phyloP scores from a whole-genome alignment of 2,329 filamentous ascomycete genomes.

The Fusarium robinianum region DNA sequence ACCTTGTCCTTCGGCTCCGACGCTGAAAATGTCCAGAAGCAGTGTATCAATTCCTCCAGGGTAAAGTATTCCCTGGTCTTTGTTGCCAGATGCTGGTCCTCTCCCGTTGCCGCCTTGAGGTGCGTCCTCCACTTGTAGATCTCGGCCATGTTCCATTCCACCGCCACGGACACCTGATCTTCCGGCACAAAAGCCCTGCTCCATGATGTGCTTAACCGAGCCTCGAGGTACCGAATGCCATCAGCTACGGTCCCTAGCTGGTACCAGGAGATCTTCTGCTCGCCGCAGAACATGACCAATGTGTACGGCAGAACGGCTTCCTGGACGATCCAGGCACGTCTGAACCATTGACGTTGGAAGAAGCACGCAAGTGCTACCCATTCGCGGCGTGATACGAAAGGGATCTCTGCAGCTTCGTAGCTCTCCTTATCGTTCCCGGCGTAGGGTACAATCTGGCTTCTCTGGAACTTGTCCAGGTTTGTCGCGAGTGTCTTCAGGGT shows the following conservation, averaged over 20 bases:
- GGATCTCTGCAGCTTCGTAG: conserved; percentile 25
- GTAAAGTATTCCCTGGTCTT: conserved; percentile 17
- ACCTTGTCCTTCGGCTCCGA: conserved; percentile 35
- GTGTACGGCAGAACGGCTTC: conserved; percentile 33
- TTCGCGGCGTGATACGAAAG: conserved; percentile 19
- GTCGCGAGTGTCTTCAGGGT: conserved; percentile 14
- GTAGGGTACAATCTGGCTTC: conserved; percentile 30
- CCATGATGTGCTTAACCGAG: conserved; percentile 16
- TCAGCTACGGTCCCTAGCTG: conserved; percentile 26
- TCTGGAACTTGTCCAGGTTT: conserved; percentile 18
- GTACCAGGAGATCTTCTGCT: conserved; percentile 17
- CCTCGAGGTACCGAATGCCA: conserved; percentile 24
- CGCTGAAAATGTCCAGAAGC: conserved; percentile 35
- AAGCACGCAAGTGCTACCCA: conserved; percentile 31
- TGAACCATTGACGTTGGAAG: conserved; percentile 37
- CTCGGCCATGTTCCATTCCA: conserved; percentile 36
- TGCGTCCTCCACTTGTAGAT: conserved; percentile 28
- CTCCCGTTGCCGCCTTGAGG: conserved; percentile 5
- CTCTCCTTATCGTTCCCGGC: conserved; percentile 24
- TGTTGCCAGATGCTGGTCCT: conserved; percentile 3
- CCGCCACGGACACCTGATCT: conserved; percentile 26
- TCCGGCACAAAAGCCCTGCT: conserved; percentile 23
- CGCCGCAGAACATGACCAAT: conserved; percentile 34
- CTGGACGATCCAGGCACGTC: conserved; percentile 37
- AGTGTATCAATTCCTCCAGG: conserved; percentile 20